Conservation (phyloP, 2,329 filamentous ascomycete species). For the Claviceps cyperi region DNA sequence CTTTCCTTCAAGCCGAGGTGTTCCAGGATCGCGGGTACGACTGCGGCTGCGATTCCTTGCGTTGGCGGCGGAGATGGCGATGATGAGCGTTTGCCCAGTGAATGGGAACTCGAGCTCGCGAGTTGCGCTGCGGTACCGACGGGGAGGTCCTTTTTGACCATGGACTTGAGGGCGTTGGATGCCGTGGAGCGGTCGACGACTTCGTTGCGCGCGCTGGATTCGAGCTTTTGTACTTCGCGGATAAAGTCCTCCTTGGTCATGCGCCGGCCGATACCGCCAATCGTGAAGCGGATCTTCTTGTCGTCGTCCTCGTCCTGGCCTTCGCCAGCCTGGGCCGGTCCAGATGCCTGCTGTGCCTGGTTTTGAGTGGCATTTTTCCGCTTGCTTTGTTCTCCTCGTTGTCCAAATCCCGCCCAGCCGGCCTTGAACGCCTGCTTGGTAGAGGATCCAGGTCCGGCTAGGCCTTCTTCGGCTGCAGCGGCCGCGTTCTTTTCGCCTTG, state of each 20-base stretch:
- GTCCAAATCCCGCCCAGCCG: slow-evolving; percentile 36
- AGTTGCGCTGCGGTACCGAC: neutral
- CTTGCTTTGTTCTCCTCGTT: slow-evolving; percentile 19
- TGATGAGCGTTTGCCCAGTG: neutral
- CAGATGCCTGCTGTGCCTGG: slow-evolving; percentile 16
- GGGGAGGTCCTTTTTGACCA: slow-evolving; percentile 28
- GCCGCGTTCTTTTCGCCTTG: slow-evolving; percentile 22
- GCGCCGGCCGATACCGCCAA: slow-evolving; percentile 54
- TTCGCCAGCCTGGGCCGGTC: neutral
- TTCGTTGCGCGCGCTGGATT: slow-evolving; percentile 46
- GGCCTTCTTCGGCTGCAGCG: slow-evolving; percentile 16
- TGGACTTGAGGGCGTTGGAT: slow-evolving; percentile 31
- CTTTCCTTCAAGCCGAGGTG: slow-evolving; percentile 1
- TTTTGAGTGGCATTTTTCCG: slow-evolving; percentile 27
- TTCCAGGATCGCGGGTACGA: slow-evolving; percentile 11
- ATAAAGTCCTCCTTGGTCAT: slow-evolving; percentile 76
- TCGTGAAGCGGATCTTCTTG: slow-evolving; percentile 59
- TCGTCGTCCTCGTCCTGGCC: slow-evolving; percentile 38
- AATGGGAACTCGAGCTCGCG: neutral
- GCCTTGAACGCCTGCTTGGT: slow-evolving; percentile 26
- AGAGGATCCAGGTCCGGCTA: slow-evolving; percentile 18
- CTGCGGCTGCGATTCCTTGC: no score
- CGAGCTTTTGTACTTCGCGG: slow-evolving; percentile 55
- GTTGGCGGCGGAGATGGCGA: neutral
- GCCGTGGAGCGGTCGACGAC: slow-evolving; percentile 37